Evolutionary conservation across 768 basidiomycete species (phyloP).

Genomic region (Agrocybe chaxingu): DNA sequence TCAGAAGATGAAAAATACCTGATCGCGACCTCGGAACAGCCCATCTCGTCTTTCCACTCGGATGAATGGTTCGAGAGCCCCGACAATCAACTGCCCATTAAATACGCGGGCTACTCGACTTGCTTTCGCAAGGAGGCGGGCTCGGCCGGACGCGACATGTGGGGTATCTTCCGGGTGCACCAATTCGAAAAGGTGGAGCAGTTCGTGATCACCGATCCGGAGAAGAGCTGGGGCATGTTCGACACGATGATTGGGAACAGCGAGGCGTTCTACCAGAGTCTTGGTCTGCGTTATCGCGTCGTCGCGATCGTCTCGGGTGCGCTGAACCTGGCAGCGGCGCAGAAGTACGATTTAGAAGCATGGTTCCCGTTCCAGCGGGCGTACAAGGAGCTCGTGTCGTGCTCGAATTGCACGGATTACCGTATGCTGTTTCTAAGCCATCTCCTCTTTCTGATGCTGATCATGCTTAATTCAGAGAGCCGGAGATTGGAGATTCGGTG

Average conservation of each 20-base stretch:
- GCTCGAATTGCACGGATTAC: slow-evolving; percentile 99
- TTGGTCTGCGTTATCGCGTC: slow-evolving; percentile 88
- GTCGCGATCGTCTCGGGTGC: slow-evolving; percentile 96
- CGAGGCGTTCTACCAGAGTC: slow-evolving; percentile 95
- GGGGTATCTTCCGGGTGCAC: slow-evolving; percentile 99
- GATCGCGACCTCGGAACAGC: slow-evolving; percentile 98
- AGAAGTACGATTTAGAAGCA: slow-evolving; percentile 97
- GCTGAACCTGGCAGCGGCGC: slow-evolving; percentile 92
- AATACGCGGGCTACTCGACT: slow-evolving; percentile 86
- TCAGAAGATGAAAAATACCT: slow-evolving; percentile 96
- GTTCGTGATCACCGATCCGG: slow-evolving; percentile 93
- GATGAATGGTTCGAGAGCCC: slow-evolving; percentile 99
- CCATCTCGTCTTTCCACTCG: slow-evolving; percentile 92
- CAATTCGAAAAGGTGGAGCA: slow-evolving; percentile 99
- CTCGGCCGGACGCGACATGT: slow-evolving; percentile 95
- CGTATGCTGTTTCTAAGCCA: slow-evolving; percentile 53
- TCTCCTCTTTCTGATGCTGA: slow-evolving; percentile 1
- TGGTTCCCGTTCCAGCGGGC: slow-evolving; percentile 98
- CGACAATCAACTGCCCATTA: slow-evolving; percentile 86
- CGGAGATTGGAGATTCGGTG: slow-evolving; percentile 91
- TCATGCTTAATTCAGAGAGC: slow-evolving; percentile 56
- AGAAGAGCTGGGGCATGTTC: slow-evolving; percentile 92
- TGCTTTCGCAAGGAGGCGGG: slow-evolving; percentile 99
- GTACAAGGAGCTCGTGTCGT: slow-evolving; percentile 97
- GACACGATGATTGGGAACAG: slow-evolving; percentile 87